A percentile compares a stretch with the other conserved stretches of the same genome.
Conservation (phyloP, 2,329 filamentous ascomycete species). For the Fusarium liriodendri region DNA sequence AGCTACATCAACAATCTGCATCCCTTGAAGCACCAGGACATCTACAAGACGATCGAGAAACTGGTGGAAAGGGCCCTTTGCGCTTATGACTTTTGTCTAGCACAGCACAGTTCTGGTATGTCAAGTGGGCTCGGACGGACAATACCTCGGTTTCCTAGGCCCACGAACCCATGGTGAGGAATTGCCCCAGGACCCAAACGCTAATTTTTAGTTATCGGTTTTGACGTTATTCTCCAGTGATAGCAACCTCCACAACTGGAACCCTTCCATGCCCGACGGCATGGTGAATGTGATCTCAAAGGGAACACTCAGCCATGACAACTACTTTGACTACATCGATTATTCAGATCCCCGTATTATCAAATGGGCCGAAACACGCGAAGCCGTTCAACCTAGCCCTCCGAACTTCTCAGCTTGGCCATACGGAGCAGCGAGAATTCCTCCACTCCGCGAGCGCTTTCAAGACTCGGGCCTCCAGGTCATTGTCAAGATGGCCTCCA, state of each 20-base stretch:
- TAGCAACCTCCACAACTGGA: background rate
- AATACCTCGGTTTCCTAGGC: background rate
- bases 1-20: background rate
- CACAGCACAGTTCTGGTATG: background rate
- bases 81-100: background rate
- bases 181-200: background rate
- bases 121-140: background rate
- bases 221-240: background rate
- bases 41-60: background rate
- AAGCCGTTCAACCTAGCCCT: background rate
- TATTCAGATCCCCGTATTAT: background rate
- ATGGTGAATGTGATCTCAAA: background rate
- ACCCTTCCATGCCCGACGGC: background rate
- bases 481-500: constrained; percentile 67
- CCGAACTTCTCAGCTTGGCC: background rate
- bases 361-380: background rate
- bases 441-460: constrained; percentile 16
- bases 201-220: background rate
- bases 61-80: background rate
- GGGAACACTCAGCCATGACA: background rate
- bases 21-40: background rate
- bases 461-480: constrained; percentile 56
- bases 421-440: background rate
- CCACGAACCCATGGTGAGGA: background rate
- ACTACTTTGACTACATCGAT: background rate